These are phyloP conservation scores for Leucoagaricus sp. DNA, from an alignment of 1,284 basidiomycete species.

Conservation along the genomic window DNA sequence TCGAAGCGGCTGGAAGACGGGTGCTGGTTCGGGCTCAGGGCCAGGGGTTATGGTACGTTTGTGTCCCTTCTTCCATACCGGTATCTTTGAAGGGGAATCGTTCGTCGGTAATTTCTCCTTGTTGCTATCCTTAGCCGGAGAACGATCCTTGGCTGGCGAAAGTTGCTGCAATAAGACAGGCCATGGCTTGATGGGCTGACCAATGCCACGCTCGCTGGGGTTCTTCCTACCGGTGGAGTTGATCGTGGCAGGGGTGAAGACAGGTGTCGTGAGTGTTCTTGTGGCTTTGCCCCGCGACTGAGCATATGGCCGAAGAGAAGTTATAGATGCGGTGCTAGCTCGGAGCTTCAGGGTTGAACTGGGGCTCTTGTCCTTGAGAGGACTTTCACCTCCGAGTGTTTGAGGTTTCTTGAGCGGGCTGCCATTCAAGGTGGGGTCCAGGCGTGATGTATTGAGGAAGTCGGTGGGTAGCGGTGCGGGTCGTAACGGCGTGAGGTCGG, in stretches of 20 bases:
- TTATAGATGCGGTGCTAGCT: slow-evolving; percentile 47
- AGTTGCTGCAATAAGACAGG: slow-evolving; percentile 48
- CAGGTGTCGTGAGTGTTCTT: slow-evolving; percentile 8
- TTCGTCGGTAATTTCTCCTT: slow-evolving; percentile 13
- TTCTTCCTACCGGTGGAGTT: slow-evolving; percentile 13
- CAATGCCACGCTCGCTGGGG: slow-evolving; percentile 35
- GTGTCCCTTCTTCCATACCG: slow-evolving; percentile 40
- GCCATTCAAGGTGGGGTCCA: slow-evolving; percentile 26
- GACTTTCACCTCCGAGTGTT: slow-evolving; percentile 27
- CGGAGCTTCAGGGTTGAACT: slow-evolving; percentile 25
- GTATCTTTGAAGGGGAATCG: slow-evolving; percentile 1
- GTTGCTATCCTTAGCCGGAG: not conserved
- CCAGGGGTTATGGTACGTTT: slow-evolving; percentile 50
- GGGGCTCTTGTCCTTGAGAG: slow-evolving; percentile 30
- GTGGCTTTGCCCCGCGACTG: slow-evolving; percentile 37
- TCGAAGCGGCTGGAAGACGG: slow-evolving; percentile 59
- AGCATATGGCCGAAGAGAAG: slow-evolving; percentile 62
- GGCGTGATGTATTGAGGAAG: slow-evolving; percentile 12
- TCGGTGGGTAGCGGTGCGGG: slow-evolving; percentile 25
- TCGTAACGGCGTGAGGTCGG: slow-evolving; percentile 45
- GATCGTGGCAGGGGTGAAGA: not conserved
- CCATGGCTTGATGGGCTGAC: slow-evolving; percentile 68
- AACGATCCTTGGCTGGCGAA: slow-evolving; percentile 42
- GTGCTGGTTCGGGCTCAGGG: slow-evolving; percentile 53
- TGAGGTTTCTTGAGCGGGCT: slow-evolving; percentile 35